phyloP scores from a whole-genome alignment of 2,329 filamentous ascomycete genomes.

The Fusarium mundagurra region DNA sequence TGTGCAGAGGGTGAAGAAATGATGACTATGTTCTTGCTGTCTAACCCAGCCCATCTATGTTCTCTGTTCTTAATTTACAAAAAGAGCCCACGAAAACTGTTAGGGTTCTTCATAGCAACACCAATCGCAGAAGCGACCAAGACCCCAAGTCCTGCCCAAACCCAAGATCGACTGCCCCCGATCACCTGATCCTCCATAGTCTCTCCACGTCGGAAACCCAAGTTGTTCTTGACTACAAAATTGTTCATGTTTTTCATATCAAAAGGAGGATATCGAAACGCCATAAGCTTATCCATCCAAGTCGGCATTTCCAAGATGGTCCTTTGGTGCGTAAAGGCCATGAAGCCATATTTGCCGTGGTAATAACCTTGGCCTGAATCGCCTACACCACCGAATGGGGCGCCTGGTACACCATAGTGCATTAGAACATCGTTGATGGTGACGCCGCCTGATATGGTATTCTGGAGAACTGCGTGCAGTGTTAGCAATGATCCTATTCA shows the following conservation, averaged over 20 bases:
- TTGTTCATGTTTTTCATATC: background rate
- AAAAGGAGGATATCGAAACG: background rate
- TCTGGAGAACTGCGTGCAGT: background rate
- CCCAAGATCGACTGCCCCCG: background rate
- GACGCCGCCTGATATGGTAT: slow-evolving; percentile 49
- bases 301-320: slow-evolving; percentile 41
- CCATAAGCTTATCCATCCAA: slow-evolving; percentile 37
- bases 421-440: slow-evolving; percentile 56
- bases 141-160: background rate
- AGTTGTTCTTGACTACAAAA: background rate
- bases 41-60: background rate
- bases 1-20: background rate
- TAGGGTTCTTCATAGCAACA: accelerated
- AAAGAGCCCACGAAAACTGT: accelerated
- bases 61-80: too few species aligned
- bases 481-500: background rate
- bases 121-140: background rate
- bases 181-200: background rate
- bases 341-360: slow-evolving; percentile 55
- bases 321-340: slow-evolving; percentile 46
- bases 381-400: slow-evolving; percentile 59
- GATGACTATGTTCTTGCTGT: background rate
- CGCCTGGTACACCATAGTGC: slow-evolving; percentile 50
- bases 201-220: background rate
- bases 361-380: slow-evolving; percentile 55